Evolutionary conservation across 306 rosid species (phyloP).

Genomic region (Cucumis melo): DNA sequence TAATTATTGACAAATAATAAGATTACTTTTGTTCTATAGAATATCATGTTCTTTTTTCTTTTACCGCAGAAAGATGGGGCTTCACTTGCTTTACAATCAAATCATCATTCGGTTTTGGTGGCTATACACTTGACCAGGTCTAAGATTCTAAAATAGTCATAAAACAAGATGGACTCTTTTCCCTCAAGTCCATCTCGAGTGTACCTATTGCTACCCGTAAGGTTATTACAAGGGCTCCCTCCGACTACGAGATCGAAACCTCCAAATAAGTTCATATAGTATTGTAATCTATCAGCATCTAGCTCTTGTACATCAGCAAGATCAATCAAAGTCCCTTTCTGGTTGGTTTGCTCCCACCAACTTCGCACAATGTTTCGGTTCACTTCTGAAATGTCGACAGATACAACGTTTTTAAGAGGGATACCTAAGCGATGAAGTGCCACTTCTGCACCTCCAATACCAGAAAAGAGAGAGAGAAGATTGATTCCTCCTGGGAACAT

Average conservation of each 20-base stretch:
- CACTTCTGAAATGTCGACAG: constrained; percentile 66
- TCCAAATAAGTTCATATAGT: constrained; percentile 41
- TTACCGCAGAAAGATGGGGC: not conserved
- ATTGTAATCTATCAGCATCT: constrained; percentile 36
- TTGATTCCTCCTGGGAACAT: constrained; percentile 74
- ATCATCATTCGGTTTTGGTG: constrained; percentile 18
- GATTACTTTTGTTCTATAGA: constrained; percentile 3
- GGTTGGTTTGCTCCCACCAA: constrained; percentile 99
- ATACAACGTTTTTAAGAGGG: constrained; percentile 64
- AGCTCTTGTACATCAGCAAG: constrained; percentile 48
- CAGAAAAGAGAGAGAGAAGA: constrained; percentile 85
- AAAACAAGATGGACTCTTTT: constrained; percentile 66
- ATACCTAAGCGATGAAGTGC: constrained; percentile 82
- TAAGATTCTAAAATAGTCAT: constrained; percentile 56
- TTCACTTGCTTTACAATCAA: not conserved
- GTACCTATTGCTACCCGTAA: constrained; percentile 82
- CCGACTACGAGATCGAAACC: constrained; percentile 85
- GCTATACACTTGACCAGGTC: constrained; percentile 51
- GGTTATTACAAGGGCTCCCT: constrained; percentile 92
- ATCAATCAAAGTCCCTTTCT: constrained; percentile 56
- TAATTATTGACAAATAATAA: not conserved
- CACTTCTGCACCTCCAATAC: constrained; percentile 94
- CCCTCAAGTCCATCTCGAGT: constrained; percentile 85
- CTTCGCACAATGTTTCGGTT: constrained; percentile 65
- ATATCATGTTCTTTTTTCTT: not conserved